A percentile compares a stretch with the other conserved stretches of the same genome.
Conservation (phyloP, 1,284 basidiomycete genomes). For the Rhodofomes roseus region DNA sequence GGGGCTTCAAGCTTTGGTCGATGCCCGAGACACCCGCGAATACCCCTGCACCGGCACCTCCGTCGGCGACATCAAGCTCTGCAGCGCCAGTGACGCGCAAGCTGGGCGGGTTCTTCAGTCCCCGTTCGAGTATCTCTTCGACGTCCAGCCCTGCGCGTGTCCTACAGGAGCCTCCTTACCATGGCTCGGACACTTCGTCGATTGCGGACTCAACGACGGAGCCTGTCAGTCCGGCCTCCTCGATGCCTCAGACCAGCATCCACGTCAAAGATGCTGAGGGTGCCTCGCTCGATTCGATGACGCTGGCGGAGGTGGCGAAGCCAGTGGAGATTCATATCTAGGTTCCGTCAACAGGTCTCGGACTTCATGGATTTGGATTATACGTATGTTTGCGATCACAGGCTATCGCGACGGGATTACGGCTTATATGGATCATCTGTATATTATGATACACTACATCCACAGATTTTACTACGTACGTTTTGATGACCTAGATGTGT, state of each 20-base stretch:
- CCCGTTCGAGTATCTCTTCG: constrained; percentile 51
- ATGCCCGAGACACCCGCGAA: constrained; percentile 20
- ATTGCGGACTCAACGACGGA: constrained; percentile 29
- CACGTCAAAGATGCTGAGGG: constrained; percentile 15
- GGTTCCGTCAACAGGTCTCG: not conserved
- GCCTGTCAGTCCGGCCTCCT: constrained; percentile 32
- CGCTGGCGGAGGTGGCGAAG: not conserved
- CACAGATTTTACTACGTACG: not conserved
- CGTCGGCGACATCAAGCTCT: constrained; percentile 23
- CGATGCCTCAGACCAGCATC: constrained; percentile 18
- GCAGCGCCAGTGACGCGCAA: constrained; percentile 48
- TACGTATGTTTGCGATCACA: not conserved
- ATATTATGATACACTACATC: not conserved
- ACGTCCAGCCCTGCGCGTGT: constrained; percentile 16
- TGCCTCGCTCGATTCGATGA: not conserved
- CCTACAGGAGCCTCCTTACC: constrained; percentile 28
- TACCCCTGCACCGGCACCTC: constrained; percentile 14
- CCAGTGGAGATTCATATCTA: not conserved
- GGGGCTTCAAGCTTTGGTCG: constrained; percentile 61
- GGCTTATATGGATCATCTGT: not conserved
- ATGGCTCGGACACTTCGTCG: constrained; percentile 36
- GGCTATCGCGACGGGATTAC: not conserved
- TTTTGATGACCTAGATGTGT: not conserved
- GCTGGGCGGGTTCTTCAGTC: constrained; percentile 65
- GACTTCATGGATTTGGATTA: not conserved